Base-by-base conservation (phyloP, 495 filamentous ascomycete species). In the Glonium stellatum region DNA sequence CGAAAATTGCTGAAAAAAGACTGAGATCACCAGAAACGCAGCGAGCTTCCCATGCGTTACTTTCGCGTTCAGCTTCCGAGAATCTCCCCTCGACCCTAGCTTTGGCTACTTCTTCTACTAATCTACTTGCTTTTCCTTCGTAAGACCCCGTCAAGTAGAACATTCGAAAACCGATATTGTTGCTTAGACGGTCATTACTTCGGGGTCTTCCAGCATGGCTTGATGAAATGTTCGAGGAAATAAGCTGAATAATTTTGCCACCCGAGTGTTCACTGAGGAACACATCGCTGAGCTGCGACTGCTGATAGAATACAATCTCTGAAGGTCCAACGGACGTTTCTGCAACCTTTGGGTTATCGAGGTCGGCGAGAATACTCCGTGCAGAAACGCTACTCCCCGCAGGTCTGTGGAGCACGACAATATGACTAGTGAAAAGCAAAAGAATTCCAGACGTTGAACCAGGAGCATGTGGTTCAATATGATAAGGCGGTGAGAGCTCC, bases 51-150 rank as follows among this genome's bases (percentile, higher is more conserved):
- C 90, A 96, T 64, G 84, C 85, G 25, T 83, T 78, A 49, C 84
- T 82, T 72, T 96, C 87, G 56, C 90, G 80, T 76, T 93, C 87
- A 23, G 74, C 71, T 64, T 95, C 89, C 1, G 87, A 72, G 66
- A 90, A 92, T 39, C 93, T 80, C 8, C 84, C 87, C 71, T 96
- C 92, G 54, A 96, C 85, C 59, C 84, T 84, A 10, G 92, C 92
- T 71, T 89, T 92, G 22, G 82, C 80, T 23, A 96, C 78, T 61
- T 98, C 93, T 75, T 98, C 93, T 8, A 84, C 83, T 66, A 89
- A 84, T 44, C 87, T 86, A 48, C 76, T 74, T 5, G 87, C 88
- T 62, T 81, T 92, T 11, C 86, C 87, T 69, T 96, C 88, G 69
- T 96, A 95, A 23, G 82, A 77, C 22, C 86, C 87, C 46, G 83